These are phyloP conservation scores for Paecilomyces sp. DNA, from an alignment of 2,329 filamentous ascomycete genomes.

Conservation along the genomic window DNA sequence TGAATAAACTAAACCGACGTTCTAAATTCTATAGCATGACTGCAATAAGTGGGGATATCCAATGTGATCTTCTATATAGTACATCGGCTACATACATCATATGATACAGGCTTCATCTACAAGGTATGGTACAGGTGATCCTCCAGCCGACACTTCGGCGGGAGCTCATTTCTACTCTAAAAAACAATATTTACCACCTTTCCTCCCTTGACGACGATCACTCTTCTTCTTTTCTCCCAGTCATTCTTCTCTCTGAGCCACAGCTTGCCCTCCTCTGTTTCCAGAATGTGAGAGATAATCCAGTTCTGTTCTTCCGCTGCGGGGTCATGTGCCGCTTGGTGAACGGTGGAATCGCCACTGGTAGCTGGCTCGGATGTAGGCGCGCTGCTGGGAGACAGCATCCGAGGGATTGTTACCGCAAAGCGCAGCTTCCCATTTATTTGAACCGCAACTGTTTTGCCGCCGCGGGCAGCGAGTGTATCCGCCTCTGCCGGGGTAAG, in stretches of 20 bases:
- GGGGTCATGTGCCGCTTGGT: not conserved
- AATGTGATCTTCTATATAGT: not conserved
- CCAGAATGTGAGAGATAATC: conserved; percentile 55
- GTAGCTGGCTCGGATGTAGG: conserved; percentile 10
- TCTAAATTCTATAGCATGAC: not conserved
- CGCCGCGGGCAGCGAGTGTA: conserved; percentile 45
- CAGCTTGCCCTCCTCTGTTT: conserved; percentile 52
- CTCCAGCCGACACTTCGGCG: not conserved
- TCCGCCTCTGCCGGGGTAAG: conserved; percentile 30
- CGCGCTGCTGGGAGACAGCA: conserved; percentile 31
- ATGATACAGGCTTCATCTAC: not conserved
- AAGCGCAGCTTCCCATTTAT: conserved; percentile 73
- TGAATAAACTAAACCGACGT: not conserved
- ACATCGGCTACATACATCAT: not conserved
- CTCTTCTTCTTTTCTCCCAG: conserved; percentile 51
- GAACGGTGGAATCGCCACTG: conserved; percentile 18
- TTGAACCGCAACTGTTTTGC: conserved; percentile 56
- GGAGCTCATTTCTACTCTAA: conserved; percentile 10
- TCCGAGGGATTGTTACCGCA: conserved; percentile 56
- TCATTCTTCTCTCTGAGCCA: conserved; percentile 47
- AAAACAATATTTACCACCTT: conserved; percentile 69
- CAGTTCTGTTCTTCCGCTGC: conserved; percentile 46
- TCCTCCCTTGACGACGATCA: conserved; percentile 60
- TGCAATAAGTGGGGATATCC: not conserved
- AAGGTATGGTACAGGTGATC: not conserved